Evolutionary conservation across 768 basidiomycete genomes (phyloP).

Genomic region (Flagelloscypha sp.): DNA sequence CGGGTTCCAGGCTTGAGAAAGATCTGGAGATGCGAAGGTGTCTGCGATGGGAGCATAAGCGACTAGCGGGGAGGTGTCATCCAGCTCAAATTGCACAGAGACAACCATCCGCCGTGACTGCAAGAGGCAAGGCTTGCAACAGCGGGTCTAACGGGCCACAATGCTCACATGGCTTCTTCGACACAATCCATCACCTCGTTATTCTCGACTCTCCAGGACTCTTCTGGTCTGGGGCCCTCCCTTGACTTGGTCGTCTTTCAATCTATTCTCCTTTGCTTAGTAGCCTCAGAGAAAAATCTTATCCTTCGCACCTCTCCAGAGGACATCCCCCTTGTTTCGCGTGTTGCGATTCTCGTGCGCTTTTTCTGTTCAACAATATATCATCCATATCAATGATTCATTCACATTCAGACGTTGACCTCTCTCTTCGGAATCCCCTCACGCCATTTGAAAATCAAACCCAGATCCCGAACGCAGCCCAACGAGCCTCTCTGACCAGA

Average conservation of each 20-base stretch:
- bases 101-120: constrained; percentile 28
- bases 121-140: constrained; percentile 1
- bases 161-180: constrained; percentile 10
- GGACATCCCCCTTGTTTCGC: constrained; percentile 52
- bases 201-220: constrained; percentile 37
- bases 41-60: constrained; percentile 54
- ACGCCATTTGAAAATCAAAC: too few species aligned
- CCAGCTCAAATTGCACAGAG: constrained; percentile 37
- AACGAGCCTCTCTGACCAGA: too few species aligned
- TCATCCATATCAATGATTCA: too few species aligned
- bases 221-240: constrained; percentile 39
- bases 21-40: constrained; percentile 39
- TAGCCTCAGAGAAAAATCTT: constrained; percentile 55
- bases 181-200: constrained; percentile 28
- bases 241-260: constrained; percentile 58
- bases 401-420: too few species aligned
- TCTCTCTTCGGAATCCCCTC: too few species aligned
- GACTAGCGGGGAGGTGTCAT: constrained; percentile 61
- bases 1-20: constrained; percentile 61
- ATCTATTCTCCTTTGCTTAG: constrained; percentile 55
- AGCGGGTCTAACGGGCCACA: neutral
- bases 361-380: constrained; percentile 4
- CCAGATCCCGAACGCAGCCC: too few species aligned
- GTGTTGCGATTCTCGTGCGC: constrained; percentile 51
- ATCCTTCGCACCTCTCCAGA: constrained; percentile 59